Percentiles rank a stretch among this genome's conserved stretches.
Conservation (phyloP, 2,329 filamentous ascomycete genomes). For the Diaporthe sp. region DNA sequence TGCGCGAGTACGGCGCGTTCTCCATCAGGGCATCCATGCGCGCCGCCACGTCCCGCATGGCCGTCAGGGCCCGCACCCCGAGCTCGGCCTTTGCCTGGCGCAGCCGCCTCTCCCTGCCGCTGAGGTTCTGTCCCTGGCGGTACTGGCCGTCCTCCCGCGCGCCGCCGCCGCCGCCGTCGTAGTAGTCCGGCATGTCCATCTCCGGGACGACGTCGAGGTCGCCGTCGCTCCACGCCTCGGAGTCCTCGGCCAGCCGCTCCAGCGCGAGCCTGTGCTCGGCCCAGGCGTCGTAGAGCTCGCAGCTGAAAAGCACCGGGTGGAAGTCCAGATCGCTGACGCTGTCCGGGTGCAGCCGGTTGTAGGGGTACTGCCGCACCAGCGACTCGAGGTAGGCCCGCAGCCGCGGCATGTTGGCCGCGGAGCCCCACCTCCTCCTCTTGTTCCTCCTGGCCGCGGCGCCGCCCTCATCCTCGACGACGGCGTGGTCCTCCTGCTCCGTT, state of each 20-base stretch:
- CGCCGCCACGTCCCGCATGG: conserved; percentile 73
- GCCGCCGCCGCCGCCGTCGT: conserved; percentile 45
- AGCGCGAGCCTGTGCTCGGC: conserved; percentile 67
- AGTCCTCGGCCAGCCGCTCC: conserved; percentile 51
- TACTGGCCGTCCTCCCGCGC: not conserved
- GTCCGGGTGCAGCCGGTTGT: conserved; percentile 72
- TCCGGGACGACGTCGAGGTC: conserved; percentile 45
- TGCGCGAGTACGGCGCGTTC: conserved; percentile 78
- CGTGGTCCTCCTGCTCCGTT: too few species aligned
- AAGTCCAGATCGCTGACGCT: conserved; percentile 80
- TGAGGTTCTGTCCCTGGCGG: conserved; percentile 44
- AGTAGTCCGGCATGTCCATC: conserved; percentile 44
- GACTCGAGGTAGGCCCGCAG: conserved; percentile 79
- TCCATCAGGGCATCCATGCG: conserved; percentile 80
- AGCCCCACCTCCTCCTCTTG: conserved; percentile 55
- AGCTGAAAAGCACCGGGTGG: conserved; percentile 83
- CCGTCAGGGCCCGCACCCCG: conserved; percentile 65
- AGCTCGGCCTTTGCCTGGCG: conserved; percentile 57
- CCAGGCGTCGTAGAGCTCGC: conserved; percentile 84
- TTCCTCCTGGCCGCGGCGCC: conserved; percentile 37
- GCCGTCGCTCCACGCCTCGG: conserved; percentile 53
- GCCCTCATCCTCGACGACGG: conserved; percentile 35
- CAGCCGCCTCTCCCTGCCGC: conserved; percentile 42
- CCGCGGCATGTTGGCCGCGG: conserved; percentile 59
- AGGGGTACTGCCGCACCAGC: conserved; percentile 83